Evolutionary conservation across 257 asterid species (phyloP), one percentile per base, ranked within the genome.

Genomic region (Cordia subcordata): DNA sequence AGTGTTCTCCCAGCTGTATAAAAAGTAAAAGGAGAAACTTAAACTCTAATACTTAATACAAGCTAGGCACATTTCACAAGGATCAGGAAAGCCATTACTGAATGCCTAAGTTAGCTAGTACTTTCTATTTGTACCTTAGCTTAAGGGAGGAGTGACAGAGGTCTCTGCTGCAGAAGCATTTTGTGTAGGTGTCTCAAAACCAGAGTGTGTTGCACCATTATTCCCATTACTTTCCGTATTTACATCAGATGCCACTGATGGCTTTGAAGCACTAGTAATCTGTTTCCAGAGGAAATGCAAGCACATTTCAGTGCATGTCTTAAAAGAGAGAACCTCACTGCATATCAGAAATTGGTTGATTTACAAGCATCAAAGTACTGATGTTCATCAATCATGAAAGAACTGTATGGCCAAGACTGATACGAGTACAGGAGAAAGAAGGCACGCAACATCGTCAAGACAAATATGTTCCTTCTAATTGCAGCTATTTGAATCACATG

Each of bases 81-180:
- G 35, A 6, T 27, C 35, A n/a, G 35, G 3, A 27, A 27, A 49
- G 9, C 54, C 54, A n/a, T 49, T 13, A 18, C 9, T 17, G 23
- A 18, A 19, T 49, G 54, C 27, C 33, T 10, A 33, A 10, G 39
- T 8, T 21, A 55, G 32, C 57, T 32, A 53, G 53, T 8, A 11
- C 59, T 46, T 49, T 56, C 53, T 55, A 59, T 39, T 21, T 47
- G 67, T 73, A 90, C 95, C 90, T 85, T 73, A 74, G 57, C 56
- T 68, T 62, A 64, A 60, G 56, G 59, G 61, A 49, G 67, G 70
- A 38, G 70, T 60, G 52, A 56, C 55, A 55, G 72, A 71, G 61
- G 78, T 83, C 79, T 63, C 61, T 53, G 69, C 74, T 14, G 74
- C 73, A 15, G 78, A 68, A 59, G 63, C 74, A 62, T 54, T 66